Evolutionary conservation across 192 early-diverging fungal genomes (phyloP), one percentile per base, ranked within the genome.

Genomic region (Entophlyctis helioformis): DNA sequence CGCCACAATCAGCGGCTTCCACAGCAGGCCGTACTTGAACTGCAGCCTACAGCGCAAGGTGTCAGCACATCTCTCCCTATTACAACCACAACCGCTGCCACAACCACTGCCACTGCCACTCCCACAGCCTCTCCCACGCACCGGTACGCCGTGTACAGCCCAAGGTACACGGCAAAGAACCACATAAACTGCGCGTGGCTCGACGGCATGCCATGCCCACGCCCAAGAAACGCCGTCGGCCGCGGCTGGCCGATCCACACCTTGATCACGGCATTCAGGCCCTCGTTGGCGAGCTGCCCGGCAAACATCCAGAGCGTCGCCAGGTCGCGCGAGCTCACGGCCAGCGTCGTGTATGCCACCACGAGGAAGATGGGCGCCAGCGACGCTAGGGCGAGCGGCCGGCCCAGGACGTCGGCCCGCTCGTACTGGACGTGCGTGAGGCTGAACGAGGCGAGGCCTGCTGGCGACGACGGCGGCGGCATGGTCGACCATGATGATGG

Each of bases 161-260:
- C 41, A 0, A 54, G 39, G 50, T 74, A 85, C 0, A 60, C 60
- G 6, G 79, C 68, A 63, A 85, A 90, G 56, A 69, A 90, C 27
- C 70, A 68, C 52, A 87, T 81, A 51, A 87, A 86, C 48, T 90
- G 85, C 8, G 85, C 52, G 54, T 90, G 87, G 25, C 71, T 76
- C 7, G 80, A 83, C 8, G 87, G 87, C 87, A 90, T 90, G 3
- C 84, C 87, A 56, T 90, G 87, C 6, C 82, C 83, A 12, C 63
- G 60, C 1, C 81, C 80, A 23, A 84, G 57, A 50, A 52, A 63
- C 83, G 80, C 66, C 36, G 64, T 72, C 2, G 87, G 87, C 39
- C 87, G 56, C 31, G 69, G 64, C 49, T 84, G 52, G 43, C 64
- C 65, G 36, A 86, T 56, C 20, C 56, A 44, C 38, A 61, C 47